These are phyloP conservation scores for Lactuca saligna DNA, from an alignment of 129 eudicot genomes.

Conservation along the genomic window DNA sequence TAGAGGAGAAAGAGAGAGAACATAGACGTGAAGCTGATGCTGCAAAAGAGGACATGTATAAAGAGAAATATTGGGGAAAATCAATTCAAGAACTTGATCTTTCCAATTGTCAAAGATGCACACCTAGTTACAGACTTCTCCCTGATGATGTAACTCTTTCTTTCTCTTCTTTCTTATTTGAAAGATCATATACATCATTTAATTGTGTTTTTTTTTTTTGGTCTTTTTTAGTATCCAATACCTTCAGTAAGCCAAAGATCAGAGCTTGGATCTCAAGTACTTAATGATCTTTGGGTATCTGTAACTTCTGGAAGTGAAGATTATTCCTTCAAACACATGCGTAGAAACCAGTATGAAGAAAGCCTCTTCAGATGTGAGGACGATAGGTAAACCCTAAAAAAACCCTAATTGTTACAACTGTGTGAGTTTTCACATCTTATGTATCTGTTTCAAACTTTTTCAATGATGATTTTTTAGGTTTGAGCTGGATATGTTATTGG, in stretches of 20 bases:
- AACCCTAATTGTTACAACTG: not conserved
- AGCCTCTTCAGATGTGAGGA: slow-evolving; percentile 98
- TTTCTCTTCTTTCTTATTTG: too few species aligned
- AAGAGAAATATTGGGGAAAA: slow-evolving; percentile 88
- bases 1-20: slow-evolving; percentile 77
- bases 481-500: slow-evolving; percentile 97
- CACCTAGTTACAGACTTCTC: slow-evolving; percentile 98
- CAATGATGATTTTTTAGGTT: slow-evolving; percentile 51
- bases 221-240: slow-evolving; percentile 75
- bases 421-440: not conserved
- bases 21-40: slow-evolving; percentile 70
- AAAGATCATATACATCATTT: too few species aligned
- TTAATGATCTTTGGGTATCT: slow-evolving; percentile 96
- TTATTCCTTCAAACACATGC: slow-evolving; percentile 98
- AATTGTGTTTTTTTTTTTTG: slow-evolving; percentile 8
- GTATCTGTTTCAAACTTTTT: not conserved
- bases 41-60: slow-evolving; percentile 69
- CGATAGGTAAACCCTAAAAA: slow-evolving; percentile 64
- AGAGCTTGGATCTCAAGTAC: slow-evolving; percentile 79
- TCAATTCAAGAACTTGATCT: slow-evolving; percentile 96
- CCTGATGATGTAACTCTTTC: slow-evolving; percentile 77
- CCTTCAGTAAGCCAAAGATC: slow-evolving; percentile 88
- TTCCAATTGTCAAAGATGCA: slow-evolving; percentile 79
- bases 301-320: slow-evolving; percentile 99
- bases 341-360: slow-evolving; percentile 98